Conservation (phyloP, 2,329 filamentous ascomycete genomes). For the Aspergillus japonicus region DNA sequence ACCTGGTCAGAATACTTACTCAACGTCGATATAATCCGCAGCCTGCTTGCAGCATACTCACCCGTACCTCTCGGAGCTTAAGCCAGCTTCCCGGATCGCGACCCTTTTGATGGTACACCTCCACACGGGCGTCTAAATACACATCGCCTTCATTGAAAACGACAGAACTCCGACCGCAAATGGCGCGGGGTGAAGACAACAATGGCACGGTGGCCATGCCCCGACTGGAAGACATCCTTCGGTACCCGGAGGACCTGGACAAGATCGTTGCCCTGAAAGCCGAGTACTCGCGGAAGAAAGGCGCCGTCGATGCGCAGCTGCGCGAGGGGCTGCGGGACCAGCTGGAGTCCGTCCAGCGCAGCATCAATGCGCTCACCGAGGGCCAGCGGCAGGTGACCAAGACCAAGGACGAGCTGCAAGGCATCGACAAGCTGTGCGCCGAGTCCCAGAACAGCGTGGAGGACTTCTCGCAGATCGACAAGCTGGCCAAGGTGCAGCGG, state of each 20-base stretch:
- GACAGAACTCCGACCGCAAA: slow-evolving; percentile 18
- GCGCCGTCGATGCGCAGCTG: slow-evolving; percentile 84
- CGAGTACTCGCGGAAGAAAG: slow-evolving; percentile 93
- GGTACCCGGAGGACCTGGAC: slow-evolving; percentile 94
- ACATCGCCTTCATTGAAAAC: neutral
- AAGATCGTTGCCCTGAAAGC: slow-evolving; percentile 87
- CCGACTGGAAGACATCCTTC: slow-evolving; percentile 87
- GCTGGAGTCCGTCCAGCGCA: slow-evolving; percentile 88
- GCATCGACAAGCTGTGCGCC: slow-evolving; percentile 94
- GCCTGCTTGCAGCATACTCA: neutral
- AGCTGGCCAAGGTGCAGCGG: slow-evolving; percentile 61
- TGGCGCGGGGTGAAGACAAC: slow-evolving; percentile 37
- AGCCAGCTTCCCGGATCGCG: neutral
- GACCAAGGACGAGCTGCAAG: slow-evolving; percentile 98
- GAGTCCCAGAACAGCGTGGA: slow-evolving; percentile 97
- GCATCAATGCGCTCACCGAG: slow-evolving; percentile 84
- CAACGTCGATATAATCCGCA: neutral
- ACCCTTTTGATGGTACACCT: neutral
- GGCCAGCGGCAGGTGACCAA: slow-evolving; percentile 87
- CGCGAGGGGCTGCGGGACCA: slow-evolving; percentile 86
- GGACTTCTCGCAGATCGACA: slow-evolving; percentile 85
- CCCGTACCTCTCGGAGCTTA: neutral
- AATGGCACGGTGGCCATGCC: slow-evolving; percentile 65
- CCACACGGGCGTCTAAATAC: neutral
- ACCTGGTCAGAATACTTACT: neutral